These are phyloP conservation scores for Cyamopsis tetragonoloba DNA, from an alignment of 306 rosid genomes.

Conservation along the genomic window DNA sequence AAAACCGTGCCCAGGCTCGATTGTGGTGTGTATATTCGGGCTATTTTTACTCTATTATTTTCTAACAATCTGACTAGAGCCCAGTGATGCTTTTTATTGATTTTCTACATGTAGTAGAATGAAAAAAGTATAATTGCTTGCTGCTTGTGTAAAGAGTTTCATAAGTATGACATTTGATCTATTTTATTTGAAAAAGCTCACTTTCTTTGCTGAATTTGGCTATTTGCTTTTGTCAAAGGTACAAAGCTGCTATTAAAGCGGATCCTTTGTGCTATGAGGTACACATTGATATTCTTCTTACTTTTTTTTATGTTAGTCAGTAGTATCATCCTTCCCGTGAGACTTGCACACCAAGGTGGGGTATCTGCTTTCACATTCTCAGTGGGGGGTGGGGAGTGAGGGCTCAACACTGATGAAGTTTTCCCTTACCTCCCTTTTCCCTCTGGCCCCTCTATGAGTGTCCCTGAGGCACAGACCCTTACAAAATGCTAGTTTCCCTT, in stretches of 20 bases:
- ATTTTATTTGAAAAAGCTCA: conserved; percentile 12
- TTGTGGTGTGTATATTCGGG: conserved; percentile 53
- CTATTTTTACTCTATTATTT: not conserved
- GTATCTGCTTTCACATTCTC: not conserved
- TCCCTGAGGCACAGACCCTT: not conserved
- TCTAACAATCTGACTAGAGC: not conserved
- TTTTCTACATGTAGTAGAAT: not conserved
- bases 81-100: not conserved
- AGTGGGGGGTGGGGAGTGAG: not conserved
- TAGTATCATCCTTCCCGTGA: not conserved
- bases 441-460: not conserved
- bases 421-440: not conserved
- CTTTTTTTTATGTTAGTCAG: conserved; percentile 8
- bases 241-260: conserved; percentile 90
- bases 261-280: conserved; percentile 99
- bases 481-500: not conserved
- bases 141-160: conserved; percentile 6
- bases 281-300: conserved; percentile 26
- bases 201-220: conserved; percentile 4
- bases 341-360: not conserved
- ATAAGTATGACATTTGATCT: conserved; percentile 1
- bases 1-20: conserved; percentile 89
- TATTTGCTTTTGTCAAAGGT: conserved; percentile 52
- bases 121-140: not conserved
- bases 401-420: not conserved